Conservation (phyloP, 2,329 filamentous ascomycete genomes). For the Fusarium neocosmosporiellum region DNA sequence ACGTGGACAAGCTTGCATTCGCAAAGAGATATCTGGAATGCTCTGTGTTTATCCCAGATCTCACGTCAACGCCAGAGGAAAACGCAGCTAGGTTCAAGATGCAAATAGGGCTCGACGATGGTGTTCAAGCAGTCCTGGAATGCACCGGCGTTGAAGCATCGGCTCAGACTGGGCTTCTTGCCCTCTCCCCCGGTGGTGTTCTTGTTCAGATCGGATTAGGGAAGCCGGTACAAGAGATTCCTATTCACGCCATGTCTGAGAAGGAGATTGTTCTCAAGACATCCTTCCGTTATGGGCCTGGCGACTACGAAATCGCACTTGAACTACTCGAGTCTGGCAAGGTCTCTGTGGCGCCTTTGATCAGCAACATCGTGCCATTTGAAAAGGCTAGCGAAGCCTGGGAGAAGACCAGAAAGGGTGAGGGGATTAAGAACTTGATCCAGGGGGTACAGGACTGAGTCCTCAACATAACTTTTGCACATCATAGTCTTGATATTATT, state of each 20-base stretch:
- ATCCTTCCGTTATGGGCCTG: slow-evolving; percentile 87
- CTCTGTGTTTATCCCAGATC: not conserved
- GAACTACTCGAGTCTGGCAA: slow-evolving; percentile 77
- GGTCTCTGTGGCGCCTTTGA: slow-evolving; percentile 82
- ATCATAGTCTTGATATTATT: not conserved
- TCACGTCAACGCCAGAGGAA: slow-evolving; percentile 8
- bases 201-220: slow-evolving; percentile 34
- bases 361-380: slow-evolving; percentile 81
- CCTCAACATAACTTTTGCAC: not conserved
- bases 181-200: slow-evolving; percentile 15
- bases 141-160: slow-evolving; percentile 36
- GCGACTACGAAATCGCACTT: slow-evolving; percentile 87
- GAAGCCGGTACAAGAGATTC: slow-evolving; percentile 26
- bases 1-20: slow-evolving; percentile 30
- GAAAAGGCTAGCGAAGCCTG: slow-evolving; percentile 76
- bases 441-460: slow-evolving; percentile 9
- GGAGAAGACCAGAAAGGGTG: slow-evolving; percentile 83
- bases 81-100: slow-evolving; percentile 17
- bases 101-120: slow-evolving; percentile 66
- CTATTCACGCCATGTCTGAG: slow-evolving; percentile 83
- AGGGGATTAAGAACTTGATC: slow-evolving; percentile 78
- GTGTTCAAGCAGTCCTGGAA: slow-evolving; percentile 66
- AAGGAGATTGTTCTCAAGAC: slow-evolving; percentile 90
- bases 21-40: slow-evolving; percentile 24
- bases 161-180: slow-evolving; percentile 18